Conservation (phyloP, 2,329 filamentous ascomycete species). For the Lasiodiplodia gonubiensis region DNA sequence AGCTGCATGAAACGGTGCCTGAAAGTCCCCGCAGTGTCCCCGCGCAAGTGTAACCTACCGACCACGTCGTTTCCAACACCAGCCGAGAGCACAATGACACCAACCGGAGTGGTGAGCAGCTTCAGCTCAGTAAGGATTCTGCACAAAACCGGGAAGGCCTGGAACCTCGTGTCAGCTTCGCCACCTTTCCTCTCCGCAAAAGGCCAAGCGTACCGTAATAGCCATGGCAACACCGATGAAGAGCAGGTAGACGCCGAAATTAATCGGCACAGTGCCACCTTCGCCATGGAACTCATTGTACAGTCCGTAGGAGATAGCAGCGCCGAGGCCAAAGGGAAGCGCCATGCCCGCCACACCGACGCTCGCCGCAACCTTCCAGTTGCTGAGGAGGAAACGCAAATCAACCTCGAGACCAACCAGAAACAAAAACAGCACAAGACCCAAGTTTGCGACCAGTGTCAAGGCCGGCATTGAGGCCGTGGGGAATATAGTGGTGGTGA, state of each 20-base stretch:
- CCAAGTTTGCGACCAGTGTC: conserved; percentile 79
- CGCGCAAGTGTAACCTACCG: conserved; percentile 44
- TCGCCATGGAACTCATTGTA: conserved; percentile 74
- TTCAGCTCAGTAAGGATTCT: conserved; percentile 92
- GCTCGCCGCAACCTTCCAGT: conserved; percentile 79
- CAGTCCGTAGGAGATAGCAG: conserved; percentile 79
- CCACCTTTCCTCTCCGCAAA: background rate
- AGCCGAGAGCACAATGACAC: conserved; percentile 85
- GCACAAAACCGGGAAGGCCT: conserved; percentile 86
- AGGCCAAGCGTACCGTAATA: conserved; percentile 69
- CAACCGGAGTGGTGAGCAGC: conserved; percentile 79
- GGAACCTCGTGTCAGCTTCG: conserved; percentile 29
- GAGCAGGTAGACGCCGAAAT: conserved; percentile 68
- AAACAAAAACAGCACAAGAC: conserved; percentile 84
- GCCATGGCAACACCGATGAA: conserved; percentile 94
- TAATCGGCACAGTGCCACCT: conserved; percentile 60
- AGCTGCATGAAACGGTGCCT: background rate
- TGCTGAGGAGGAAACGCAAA: conserved; percentile 74
- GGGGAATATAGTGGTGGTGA: conserved; percentile 78
- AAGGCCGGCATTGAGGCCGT: conserved; percentile 74
- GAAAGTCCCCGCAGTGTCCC: background rate
- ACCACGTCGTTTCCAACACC: conserved; percentile 92
- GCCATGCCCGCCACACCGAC: conserved; percentile 82
- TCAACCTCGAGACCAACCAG: conserved; percentile 88
- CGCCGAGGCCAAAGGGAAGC: conserved; percentile 81